phyloP scores from a whole-genome alignment of 2,329 filamentous ascomycete genomes.

The Domatiomyces catenatus region DNA sequence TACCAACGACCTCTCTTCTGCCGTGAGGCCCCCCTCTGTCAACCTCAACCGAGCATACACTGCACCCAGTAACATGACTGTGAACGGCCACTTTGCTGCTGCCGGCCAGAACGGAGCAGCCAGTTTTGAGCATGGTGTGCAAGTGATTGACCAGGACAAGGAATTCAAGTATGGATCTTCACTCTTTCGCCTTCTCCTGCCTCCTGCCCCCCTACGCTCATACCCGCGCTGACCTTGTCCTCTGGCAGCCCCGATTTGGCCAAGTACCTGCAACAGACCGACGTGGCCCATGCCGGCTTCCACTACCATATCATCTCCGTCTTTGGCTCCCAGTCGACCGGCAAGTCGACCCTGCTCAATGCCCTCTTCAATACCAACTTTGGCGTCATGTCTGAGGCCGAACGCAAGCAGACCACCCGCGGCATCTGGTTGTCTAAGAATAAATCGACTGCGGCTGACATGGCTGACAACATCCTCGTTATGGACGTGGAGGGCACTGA shows the following conservation, averaged over 20 bases:
- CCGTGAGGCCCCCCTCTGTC: constrained; percentile 8
- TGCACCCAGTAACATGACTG: constrained; percentile 25
- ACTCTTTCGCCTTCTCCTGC: neutral
- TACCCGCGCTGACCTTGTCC: constrained; percentile 7
- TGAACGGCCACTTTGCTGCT: constrained; percentile 32
- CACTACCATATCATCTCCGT: constrained; percentile 99
- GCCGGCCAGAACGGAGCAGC: constrained; percentile 25
- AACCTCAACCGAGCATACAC: constrained; percentile 16
- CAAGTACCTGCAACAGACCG: constrained; percentile 64
- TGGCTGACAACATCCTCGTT: constrained; percentile 96
- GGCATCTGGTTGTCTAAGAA: constrained; percentile 99
- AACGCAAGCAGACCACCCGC: constrained; percentile 92
- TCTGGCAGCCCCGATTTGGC: constrained; percentile 53
- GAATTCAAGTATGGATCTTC: constrained; percentile 65
- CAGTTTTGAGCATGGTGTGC: constrained; percentile 76
- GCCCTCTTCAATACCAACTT: constrained; percentile 90
- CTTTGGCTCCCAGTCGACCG: constrained; percentile 95
- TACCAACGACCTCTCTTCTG: constrained; percentile 11
- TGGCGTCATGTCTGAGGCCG: constrained; percentile 91
- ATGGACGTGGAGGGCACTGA: constrained; percentile 99
- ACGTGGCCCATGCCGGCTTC: constrained; percentile 79
- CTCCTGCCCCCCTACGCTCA: neutral
- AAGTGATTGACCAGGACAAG: constrained; percentile 93
- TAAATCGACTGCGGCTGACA: constrained; percentile 42
- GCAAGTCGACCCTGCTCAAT: constrained; percentile 94